Conservation (phyloP, 2,329 filamentous ascomycete species). For the Chaetomiaceae sp. region DNA sequence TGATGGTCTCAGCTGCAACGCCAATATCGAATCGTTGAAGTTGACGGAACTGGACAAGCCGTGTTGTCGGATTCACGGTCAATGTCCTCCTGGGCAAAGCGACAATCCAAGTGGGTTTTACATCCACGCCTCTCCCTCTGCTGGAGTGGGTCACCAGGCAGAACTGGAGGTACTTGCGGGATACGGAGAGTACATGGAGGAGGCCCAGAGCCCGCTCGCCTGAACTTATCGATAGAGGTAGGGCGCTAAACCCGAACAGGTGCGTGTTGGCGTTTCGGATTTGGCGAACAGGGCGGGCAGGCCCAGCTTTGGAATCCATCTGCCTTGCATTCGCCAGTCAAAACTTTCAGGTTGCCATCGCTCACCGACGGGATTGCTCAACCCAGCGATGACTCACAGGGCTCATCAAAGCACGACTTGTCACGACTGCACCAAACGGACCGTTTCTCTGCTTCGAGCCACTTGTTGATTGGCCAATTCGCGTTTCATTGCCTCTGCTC, state of each 20-base stretch:
- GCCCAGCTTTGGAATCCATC: neutral
- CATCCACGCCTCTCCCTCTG: constrained; percentile 1
- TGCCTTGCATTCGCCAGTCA: neutral
- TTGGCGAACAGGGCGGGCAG: too few relatives aligned
- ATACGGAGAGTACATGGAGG: constrained; percentile 19
- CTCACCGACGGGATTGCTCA: neutral
- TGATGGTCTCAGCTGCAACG: too few relatives aligned
- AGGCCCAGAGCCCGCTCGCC: neutral
- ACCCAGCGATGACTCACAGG: constrained; percentile 19
- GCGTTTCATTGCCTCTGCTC: constrained; percentile 16
- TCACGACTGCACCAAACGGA: constrained; percentile 13
- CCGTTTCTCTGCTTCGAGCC: constrained; percentile 10
- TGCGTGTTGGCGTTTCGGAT: too few relatives aligned
- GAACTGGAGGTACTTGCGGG: constrained; percentile 5
- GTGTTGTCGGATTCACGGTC: too few relatives aligned
- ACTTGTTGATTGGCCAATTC: constrained; percentile 22
- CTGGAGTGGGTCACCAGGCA: constrained; percentile 5
- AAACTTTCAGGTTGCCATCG: too few relatives aligned
- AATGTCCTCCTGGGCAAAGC: too few relatives aligned
- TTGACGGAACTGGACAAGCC: too few relatives aligned
- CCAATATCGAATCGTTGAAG: too few relatives aligned
- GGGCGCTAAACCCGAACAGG: constrained; percentile 8
- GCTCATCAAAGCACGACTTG: constrained; percentile 1
- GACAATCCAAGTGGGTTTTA: too few relatives aligned
- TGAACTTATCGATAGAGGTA: constrained; percentile 21